A percentile compares a stretch with the other conserved stretches of the same genome.
Conservation (phyloP, 352 stramenopile species). For the Phytophthora crassamura region DNA sequence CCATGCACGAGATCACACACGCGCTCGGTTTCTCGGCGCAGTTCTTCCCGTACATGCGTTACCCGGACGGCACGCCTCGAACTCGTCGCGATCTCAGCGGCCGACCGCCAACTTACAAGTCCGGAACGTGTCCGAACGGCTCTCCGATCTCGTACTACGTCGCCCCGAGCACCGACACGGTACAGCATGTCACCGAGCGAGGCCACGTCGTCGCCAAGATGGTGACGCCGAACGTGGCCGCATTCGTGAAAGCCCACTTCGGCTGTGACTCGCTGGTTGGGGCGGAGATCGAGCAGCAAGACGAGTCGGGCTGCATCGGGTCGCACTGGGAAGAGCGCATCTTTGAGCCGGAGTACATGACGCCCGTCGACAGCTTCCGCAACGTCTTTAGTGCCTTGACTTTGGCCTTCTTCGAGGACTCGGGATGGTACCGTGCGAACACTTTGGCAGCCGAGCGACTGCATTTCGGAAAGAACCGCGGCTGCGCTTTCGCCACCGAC, state of each 20-base stretch:
- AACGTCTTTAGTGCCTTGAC: conserved; percentile 79
- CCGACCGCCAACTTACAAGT: conserved; percentile 33
- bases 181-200: conserved; percentile 64
- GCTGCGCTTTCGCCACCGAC: conserved; percentile 68
- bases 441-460: conserved; percentile 53
- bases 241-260: conserved; percentile 75
- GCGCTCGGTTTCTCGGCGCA: conserved; percentile 80
- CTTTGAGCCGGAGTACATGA: conserved; percentile 88
- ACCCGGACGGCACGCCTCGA: conserved; percentile 66
- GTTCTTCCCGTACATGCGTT: conserved; percentile 81
- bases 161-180: conserved; percentile 44
- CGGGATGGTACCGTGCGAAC: conserved; percentile 83
- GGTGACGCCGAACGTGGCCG: conserved; percentile 67
- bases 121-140: conserved; percentile 65
- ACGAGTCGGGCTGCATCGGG: conserved; percentile 70
- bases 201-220: conserved; percentile 68
- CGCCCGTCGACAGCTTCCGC: conserved; percentile 72
- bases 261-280: conserved; percentile 60
- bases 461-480: conserved; percentile 70
- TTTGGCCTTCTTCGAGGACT: conserved; percentile 85
- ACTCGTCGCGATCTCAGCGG: conserved; percentile 61
- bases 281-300: conserved; percentile 81
- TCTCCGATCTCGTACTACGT: conserved; percentile 49
- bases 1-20: conserved; percentile 86
- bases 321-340: conserved; percentile 88